Evolutionary conservation across 805 yeast genomes (phyloP), one percentile per base, ranked within the genome.

Genomic region (Jamesozyma spencerorum): DNA sequence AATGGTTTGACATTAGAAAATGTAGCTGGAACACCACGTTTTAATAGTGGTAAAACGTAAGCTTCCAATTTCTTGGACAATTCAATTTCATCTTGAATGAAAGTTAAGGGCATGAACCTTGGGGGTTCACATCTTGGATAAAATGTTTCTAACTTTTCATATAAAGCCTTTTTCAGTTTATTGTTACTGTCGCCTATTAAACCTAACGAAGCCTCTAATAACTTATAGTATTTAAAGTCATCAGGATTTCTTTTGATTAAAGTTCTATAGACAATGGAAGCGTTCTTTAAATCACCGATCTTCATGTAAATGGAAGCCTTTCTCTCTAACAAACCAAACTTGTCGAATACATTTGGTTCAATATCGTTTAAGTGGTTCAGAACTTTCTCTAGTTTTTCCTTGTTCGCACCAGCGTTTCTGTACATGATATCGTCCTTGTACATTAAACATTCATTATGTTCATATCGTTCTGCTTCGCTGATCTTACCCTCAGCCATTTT

Each of bases 41-140:
- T 64, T 51, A 92, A 71, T 54, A 81, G 84, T 3, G 69, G 60
- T 4, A 71, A 43, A 35, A 88, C 62, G 57, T 87, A 92, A 2
- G 59, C 58, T 24, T 62, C 50, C 5, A 75, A 77, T 40, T 72
- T 72, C 8, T 44, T 44, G 34, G 62, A 64, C 35, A 69, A 59
- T 20, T 72, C 68, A 31, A 56, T 57, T 8, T 71, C 72, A 13
- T 80, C 78, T 11, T 73, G 65, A 32, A 84, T 64, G 49, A 85
- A 85, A 0, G 82, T 72, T 55, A 90, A 70, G 12, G 97, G 97
- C 37, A 86, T 71, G 48, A 74, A 77, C 49, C 71, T 72, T 22
- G 92, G 87, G 20, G 90, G 79, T 55, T 87, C 95, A 2, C 90
- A 77, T 48, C 72, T 77, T 27, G 97, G 97, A 60, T 86, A 88